A percentile compares a stretch with the other conserved stretches of the same genome.
phyloP scores from a whole-genome alignment of 1,284 basidiomycete species.

The Cerrena zonata region DNA sequence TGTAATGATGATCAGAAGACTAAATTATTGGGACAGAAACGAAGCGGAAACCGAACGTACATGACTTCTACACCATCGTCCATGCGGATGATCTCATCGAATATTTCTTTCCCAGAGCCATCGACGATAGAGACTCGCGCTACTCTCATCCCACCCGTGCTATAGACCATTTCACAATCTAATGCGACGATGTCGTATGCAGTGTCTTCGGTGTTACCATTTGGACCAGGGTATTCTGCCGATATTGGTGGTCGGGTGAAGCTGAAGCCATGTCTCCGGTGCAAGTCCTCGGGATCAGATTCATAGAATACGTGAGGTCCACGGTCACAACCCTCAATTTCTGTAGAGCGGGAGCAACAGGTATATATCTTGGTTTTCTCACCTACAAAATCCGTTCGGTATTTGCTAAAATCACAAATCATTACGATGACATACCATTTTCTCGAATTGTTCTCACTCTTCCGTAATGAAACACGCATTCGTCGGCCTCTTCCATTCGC shows the following conservation, averaged over 20 bases:
- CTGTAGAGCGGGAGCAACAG: constrained; percentile 58
- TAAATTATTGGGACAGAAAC: neutral
- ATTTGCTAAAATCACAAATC: neutral
- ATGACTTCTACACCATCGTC: constrained; percentile 72
- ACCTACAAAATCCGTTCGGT: constrained; percentile 50
- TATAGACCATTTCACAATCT: constrained; percentile 92
- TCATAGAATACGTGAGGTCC: constrained; percentile 79
- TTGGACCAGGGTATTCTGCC: constrained; percentile 4
- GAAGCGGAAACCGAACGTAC: constrained; percentile 39
- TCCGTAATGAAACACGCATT: constrained; percentile 83
- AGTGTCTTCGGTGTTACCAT: constrained; percentile 23
- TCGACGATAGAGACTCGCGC: constrained; percentile 85
- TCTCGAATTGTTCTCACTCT: constrained; percentile 43
- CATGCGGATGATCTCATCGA: constrained; percentile 81
- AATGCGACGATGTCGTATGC: constrained; percentile 72
- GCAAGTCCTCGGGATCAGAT: constrained; percentile 60
- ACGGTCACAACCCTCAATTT: constrained; percentile 58
- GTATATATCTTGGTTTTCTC: constrained; percentile 59
- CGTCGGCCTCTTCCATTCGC: constrained; percentile 47
- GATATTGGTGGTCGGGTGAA: constrained; percentile 30
- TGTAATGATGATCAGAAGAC: constrained; percentile 25
- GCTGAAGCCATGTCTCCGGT: constrained; percentile 71
- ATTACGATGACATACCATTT: constrained; percentile 43
- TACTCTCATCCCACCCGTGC: constrained; percentile 80
- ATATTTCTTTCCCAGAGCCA: constrained; percentile 61